Conservation (phyloP, 768 basidiomycete genomes). For the Cubamyces sp. region DNA sequence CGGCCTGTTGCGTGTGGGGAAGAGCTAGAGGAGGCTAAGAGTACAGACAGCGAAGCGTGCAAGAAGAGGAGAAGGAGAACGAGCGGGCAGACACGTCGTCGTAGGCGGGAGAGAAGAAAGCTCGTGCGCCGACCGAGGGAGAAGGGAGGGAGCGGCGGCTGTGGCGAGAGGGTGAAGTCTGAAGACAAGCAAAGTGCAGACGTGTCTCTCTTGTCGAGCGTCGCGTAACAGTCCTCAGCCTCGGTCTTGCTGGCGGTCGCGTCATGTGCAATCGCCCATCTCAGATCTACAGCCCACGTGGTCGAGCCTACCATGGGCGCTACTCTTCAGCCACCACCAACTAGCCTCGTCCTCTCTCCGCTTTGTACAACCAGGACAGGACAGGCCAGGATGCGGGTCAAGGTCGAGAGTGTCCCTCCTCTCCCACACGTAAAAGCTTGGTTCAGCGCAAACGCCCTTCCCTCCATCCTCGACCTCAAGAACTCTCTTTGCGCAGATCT, state of each 20-base stretch:
- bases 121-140: neutral
- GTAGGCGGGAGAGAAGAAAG: slow-evolving; percentile 1
- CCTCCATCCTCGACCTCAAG: slow-evolving; percentile 33
- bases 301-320: neutral
- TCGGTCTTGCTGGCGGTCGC: neutral
- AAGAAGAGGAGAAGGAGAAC: neutral
- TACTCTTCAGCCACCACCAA: slow-evolving; percentile 1
- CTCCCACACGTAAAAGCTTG: slow-evolving; percentile 34
- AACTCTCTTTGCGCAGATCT: slow-evolving; percentile 30
- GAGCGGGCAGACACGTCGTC: slow-evolving; percentile 20
- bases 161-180: neutral
- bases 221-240: neutral
- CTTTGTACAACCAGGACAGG: neutral
- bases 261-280: neutral
- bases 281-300: slow-evolving; percentile 4
- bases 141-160: neutral
- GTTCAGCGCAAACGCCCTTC: slow-evolving; percentile 30
- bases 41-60: slow-evolving; percentile 13
- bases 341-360: neutral
- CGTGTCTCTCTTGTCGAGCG: neutral
- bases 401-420: slow-evolving; percentile 31
- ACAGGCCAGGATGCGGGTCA: slow-evolving; percentile 30
- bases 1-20: slow-evolving; percentile 23
- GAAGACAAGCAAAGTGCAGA: neutral
- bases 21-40: slow-evolving; percentile 13